Base-by-base conservation (phyloP, 805 yeast species). In the Wickerhamiella vanderwaltii region DNA sequence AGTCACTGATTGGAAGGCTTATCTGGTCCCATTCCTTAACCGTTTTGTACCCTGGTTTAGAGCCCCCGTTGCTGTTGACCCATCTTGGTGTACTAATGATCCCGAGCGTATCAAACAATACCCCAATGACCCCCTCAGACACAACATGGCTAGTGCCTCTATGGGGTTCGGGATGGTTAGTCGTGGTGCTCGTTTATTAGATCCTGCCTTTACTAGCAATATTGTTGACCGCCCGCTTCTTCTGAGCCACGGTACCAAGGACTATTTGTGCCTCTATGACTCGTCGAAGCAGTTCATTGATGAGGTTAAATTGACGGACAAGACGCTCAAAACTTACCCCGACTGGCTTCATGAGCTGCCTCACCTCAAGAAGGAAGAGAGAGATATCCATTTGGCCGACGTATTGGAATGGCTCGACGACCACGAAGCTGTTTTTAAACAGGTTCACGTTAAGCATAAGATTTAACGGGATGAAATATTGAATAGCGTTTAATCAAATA, bases 241-340 rank as follows among this genome's bases (percentile, higher is more conserved):
- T 20, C 39, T 61, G 6, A 30, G 47, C 29, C 63, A 57, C 34
- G 67, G 66, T 20, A 44, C 72, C 77, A 67, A 28, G 2, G 57
- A 54, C 32, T 20, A n/a, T 13, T 32, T 54, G 16, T 48, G 56
- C 43, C 52, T 47, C 30, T 36, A 28, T 20, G 41, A 31, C 11
- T 47, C 46, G 22, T 25, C 52, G 5, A 26, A 34, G 29, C 16
- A 44, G 40, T 50, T 50, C 35, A 35, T 45, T 34, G 31, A 41
- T 3, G 13, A 35, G 23, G 47, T 41, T 9, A 41, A 35, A 13
- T 39, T 46, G 11, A 35, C 40, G 12, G 54, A 51, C 42, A 52
- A 52, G 41, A 46, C 49, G 16, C 42, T 48, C n/a, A 42, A 46
- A 17, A 24, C 41, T 4, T 47, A 51, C 25, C 41, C 38, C 5